Base-by-base conservation (phyloP, 2,329 filamentous ascomycete genomes). In the Hypoxylon sp. region DNA sequence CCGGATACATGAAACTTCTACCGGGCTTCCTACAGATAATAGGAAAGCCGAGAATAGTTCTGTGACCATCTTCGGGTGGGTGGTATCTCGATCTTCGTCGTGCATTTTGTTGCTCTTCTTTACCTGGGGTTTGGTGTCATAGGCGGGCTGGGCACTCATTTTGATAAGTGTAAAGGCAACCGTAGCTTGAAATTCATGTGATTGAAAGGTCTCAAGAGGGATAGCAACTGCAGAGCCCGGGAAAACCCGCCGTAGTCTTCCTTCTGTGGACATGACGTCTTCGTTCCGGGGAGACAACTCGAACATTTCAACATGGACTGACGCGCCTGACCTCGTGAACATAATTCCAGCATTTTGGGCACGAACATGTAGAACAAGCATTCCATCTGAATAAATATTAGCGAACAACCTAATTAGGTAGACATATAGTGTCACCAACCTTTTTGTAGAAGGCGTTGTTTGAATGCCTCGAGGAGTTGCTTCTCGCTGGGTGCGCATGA, bases 51-150 rank as follows among this genome's bases (percentile, higher is more conserved):
- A 79, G 0, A 89, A 74, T 50, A 84, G 77, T 51, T 87, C 82
- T 0, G 85, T 86, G 1, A 88, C 79, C 47, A 87, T 77, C 5
- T 76, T 79, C 0, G 86, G 87, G 62, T 87, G 66, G 0, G 77
- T 78, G 0, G 84, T 84, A 52, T 88, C 84, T 3, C 84, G 79
- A 10, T 75, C 68, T 69, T 88, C 85, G 6, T 71, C 66, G 3
- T 74, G 64, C 0, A 44, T 10, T 1, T 62, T 44, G 1, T 73
- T 59, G 3, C 76, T 78, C 63, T 87, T 87, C 14, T 61, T 69
- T 4, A 63, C 69, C 35, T 67, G 35, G n/a, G 69, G 65, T n/a
- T 66, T 59, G 22, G 70, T 67, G 39, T 46, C 59, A 26, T 17
- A 33, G 4, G 67, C 57, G 9, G 26, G 8, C 9, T 74, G 57